phyloP scores from a whole-genome alignment of 73 alveolate species.

The Blepharisma stoltei region DNA sequence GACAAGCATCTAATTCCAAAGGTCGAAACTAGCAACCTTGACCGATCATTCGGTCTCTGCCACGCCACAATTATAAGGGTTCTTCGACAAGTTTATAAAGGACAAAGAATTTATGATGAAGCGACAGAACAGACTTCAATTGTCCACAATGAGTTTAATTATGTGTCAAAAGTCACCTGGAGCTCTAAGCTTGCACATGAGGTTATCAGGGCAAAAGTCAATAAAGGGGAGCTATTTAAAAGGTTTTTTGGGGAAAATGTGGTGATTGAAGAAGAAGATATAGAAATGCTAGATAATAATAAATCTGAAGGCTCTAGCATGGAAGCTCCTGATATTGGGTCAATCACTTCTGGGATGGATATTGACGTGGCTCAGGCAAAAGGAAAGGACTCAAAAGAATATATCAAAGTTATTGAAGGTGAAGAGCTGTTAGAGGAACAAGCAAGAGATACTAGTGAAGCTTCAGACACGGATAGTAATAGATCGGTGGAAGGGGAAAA shows the following conservation, averaged over 20 bases:
- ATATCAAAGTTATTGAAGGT: too few relatives aligned
- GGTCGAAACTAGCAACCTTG: constrained; percentile 70
- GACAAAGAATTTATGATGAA: constrained; percentile 33
- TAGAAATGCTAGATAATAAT: neutral
- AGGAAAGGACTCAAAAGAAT: too few relatives aligned
- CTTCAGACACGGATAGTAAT: too few relatives aligned
- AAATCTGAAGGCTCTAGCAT: neutral
- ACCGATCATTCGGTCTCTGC: constrained; percentile 58
- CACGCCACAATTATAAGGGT: constrained; percentile 64
- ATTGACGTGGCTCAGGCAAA: too few relatives aligned
- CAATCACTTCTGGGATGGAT: constrained; percentile 4
- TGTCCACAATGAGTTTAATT: constrained; percentile 44
- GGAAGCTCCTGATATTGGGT: constrained; percentile 33
- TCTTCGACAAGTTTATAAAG: constrained; percentile 49
- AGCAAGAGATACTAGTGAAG: too few relatives aligned
- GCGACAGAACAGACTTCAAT: constrained; percentile 40
- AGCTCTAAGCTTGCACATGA: constrained; percentile 37
- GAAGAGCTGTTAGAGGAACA: too few relatives aligned
- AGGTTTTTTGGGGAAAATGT: constrained; percentile 32
- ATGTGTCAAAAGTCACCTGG: constrained; percentile 33
- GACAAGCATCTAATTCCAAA: constrained; percentile 71
- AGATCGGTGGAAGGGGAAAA: too few relatives aligned
- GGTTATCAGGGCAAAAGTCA: constrained; percentile 42
- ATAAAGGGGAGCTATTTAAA: constrained; percentile 44
- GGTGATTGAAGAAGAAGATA: constrained; percentile 22